Base-by-base conservation (phyloP, 2,329 filamentous ascomycete species). In the Hypoxylon sp. region DNA sequence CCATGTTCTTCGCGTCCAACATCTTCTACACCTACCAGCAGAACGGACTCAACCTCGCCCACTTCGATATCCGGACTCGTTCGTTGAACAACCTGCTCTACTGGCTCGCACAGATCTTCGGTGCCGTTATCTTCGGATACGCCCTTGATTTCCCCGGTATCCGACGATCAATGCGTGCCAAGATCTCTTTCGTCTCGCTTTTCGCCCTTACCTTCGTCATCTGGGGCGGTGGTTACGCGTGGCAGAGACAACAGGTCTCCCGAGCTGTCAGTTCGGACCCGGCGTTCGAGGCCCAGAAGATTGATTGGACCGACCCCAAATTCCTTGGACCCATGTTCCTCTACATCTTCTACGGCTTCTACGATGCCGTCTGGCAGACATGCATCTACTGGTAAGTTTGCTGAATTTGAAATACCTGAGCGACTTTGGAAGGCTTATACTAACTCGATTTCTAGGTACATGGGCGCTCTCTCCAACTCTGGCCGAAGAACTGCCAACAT, bases 401-500 rank as follows among this genome's bases (percentile, higher is more conserved):
- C 39, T 82, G 87, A 19, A 80, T 91, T 8, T 13, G 2, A 21
- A 51, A 21, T 32, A 15, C 3, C 88, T 87, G 67, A 91, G 91
- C 81, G 90, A 90, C 75, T 83, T 85, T 62, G 86, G 88, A 74
- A 89, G 89, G 75, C 4, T 15, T 83, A 90, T 62, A 42, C 64
- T 69, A 51, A 65, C 59, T 44, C 52, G 24, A 24, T 48, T 35
- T 17, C 70, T 67, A 92, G 90, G 91, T 94, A 92, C 83, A 97
- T 98, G 92, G 95, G 95, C 55, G 89, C 94, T 6, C 86, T 98
- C 47, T 94, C 93, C 77, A 98, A 98, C 87, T 97, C 95, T 70
- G 89, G 92, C 67, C 93, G 94, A 79, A 95, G 94, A 80, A 88
- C 95, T 29, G 94, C 95, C 82, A 97, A 98, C 84, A 92, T 95